Conservation (phyloP, 768 basidiomycete species). For the Asterophora parasitica region DNA sequence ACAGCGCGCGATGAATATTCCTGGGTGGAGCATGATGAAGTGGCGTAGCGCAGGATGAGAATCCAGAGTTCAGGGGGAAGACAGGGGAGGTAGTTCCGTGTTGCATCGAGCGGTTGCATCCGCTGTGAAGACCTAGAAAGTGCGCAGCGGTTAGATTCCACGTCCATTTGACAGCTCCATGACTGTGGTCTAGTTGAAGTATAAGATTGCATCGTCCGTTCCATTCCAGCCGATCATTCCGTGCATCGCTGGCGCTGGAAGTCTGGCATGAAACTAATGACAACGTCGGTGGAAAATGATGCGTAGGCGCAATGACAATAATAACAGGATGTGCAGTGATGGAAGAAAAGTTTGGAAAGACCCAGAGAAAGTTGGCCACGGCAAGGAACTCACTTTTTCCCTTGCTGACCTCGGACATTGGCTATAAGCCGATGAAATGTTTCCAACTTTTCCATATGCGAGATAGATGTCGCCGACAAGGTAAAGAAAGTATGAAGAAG, state of each 20-base stretch:
- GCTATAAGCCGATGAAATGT: constrained; percentile 4
- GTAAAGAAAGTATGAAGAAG: neutral
- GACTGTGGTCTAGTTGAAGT: neutral
- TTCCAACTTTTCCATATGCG: neutral
- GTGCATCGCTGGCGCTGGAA: neutral
- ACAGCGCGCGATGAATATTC: constrained; percentile 40
- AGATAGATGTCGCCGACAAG: neutral
- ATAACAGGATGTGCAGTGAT: neutral
- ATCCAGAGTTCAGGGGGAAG: constrained; percentile 66
- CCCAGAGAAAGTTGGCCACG: neutral
- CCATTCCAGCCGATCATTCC: neutral
- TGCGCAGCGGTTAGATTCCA: neutral
- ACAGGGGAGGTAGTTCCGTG: constrained; percentile 24
- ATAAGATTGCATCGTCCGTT: neutral
- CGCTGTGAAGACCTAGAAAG: neutral
- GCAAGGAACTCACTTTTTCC: constrained; percentile 2
- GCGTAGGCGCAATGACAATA: neutral
- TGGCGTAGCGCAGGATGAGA: constrained; percentile 57
- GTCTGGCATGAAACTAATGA: neutral
- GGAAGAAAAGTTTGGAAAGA: neutral
- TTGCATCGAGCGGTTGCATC: neutral
- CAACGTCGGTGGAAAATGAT: neutral
- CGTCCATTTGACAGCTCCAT: neutral
- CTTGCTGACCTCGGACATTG: neutral
- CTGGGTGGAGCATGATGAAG: constrained; percentile 36